Conservation (phyloP, 2,329 filamentous ascomycete species). For the Nothopassalora personata region DNA sequence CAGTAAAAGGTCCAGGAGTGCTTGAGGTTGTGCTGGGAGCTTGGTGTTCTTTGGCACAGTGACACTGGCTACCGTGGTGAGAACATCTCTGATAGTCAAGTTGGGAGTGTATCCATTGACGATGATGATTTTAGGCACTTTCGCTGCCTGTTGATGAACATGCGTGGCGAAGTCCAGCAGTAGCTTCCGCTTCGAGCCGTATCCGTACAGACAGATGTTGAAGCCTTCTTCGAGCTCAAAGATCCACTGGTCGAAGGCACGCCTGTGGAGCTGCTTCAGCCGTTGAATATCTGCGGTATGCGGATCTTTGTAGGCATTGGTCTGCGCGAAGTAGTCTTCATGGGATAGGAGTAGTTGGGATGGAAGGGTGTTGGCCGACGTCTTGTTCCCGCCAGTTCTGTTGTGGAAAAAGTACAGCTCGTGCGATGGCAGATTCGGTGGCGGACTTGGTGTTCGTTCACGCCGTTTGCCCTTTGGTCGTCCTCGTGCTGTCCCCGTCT, state of each 20-base stretch:
- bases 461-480: conserved; percentile 50
- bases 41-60: conserved; percentile 49
- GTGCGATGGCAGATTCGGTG: conserved; percentile 74
- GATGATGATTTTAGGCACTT: conserved; percentile 62
- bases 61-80: conserved; percentile 63
- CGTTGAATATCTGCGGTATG: conserved; percentile 66
- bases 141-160: conserved; percentile 48
- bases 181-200: conserved; percentile 78
- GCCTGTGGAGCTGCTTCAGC: conserved; percentile 67
- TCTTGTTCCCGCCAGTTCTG: conserved; percentile 71
- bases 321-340: conserved; percentile 78
- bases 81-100: conserved; percentile 62
- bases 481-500: conserved; percentile 40
- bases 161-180: conserved; percentile 70
- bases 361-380: conserved; percentile 77
- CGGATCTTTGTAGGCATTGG: conserved; percentile 60
- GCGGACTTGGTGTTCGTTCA: conserved; percentile 70
- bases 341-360: conserved; percentile 74
- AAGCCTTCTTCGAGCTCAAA: conserved; percentile 87
- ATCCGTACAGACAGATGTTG: conserved; percentile 86
- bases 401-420: conserved; percentile 95
- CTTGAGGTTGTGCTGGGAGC: conserved; percentile 59
- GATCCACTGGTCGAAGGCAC: conserved; percentile 83
- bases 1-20: conserved; percentile 64
- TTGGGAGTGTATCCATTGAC: conserved; percentile 77